Evolutionary conservation across 306 rosid genomes (phyloP), one percentile per base, ranked within the genome.

Genomic region (Astragalus membranaceus): DNA sequence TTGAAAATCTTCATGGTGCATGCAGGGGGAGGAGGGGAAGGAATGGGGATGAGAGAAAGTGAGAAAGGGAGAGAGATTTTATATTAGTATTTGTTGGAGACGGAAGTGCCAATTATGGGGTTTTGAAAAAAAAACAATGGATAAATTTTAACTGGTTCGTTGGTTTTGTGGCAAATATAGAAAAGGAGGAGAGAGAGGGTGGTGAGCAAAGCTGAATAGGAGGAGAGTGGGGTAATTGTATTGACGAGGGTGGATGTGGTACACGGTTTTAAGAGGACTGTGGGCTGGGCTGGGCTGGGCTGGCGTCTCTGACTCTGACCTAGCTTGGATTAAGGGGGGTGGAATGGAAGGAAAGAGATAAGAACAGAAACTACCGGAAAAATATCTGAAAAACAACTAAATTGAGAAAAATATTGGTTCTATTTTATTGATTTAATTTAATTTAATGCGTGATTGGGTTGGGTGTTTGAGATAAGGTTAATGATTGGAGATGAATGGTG

Each of bases 1-100:
- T 43, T 36, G n/a, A 55, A 65, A 29, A 70, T 75, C 66, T 75
- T 82, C 83, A 82, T 82, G 54, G 57, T 7, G 81, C 71, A 75
- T 58, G 10, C 57, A 70, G 65, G 32, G 32, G 13, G 3, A n/a
- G 11, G 43, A 10, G 10, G 30, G 26, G 7, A 8, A 14, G 33
- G 17, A 16, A 4, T 49, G 10, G 42, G 36, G 33, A 15, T 6
- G 33, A 26, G 52, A 5, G 0, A 5, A 2, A 2, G 4, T 16
- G 26, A 2, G 48, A 11, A 15, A 36, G 5, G 35, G 50, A n/a
- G 29, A 14, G 16, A 16, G 67, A 37, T 61, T 61, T 26, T 26
- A 26, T 26, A 26, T 26, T 61, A 61, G 36, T 23, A 5, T 36
- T 36, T 36, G 29, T 6, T 30, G 7, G 8, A 6, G 43, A 39